Percentiles rank a stretch among this genome's conserved stretches.
These are phyloP conservation scores for Diplodia seriata DNA, from an alignment of 2,329 filamentous ascomycete species.

Conservation along the genomic window DNA sequence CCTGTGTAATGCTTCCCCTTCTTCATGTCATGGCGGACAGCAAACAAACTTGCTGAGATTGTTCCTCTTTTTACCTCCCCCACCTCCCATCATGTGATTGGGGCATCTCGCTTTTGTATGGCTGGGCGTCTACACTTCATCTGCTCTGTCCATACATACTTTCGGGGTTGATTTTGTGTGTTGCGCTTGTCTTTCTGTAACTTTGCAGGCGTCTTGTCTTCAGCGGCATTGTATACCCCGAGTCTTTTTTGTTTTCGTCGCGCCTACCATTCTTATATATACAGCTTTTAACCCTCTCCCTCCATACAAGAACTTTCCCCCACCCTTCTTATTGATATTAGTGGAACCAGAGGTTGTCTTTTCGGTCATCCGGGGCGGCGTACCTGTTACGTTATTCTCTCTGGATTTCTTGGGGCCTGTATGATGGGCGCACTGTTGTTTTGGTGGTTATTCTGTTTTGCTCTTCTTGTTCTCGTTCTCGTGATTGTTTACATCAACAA, in stretches of 20 bases:
- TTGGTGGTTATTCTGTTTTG: background rate
- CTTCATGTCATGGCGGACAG: conserved; percentile 8
- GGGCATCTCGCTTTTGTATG: background rate
- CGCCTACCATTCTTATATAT: conserved; percentile 7
- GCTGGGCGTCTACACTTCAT: background rate
- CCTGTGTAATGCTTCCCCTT: background rate
- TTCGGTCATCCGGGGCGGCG: background rate
- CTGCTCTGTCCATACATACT: conserved; percentile 25
- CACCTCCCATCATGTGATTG: background rate
- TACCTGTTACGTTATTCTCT: background rate
- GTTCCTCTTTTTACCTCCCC: background rate
- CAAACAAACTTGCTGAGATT: background rate
- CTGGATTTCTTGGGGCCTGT: background rate
- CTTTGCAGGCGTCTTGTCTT: conserved; percentile 10
- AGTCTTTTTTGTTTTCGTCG: conserved; percentile 13
- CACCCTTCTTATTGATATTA: too few species aligned
- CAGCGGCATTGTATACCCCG: conserved; percentile 34
- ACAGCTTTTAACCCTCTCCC: conserved; percentile 1
- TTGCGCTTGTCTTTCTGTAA: background rate
- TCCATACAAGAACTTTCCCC: background rate
- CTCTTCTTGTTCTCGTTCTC: too few species aligned
- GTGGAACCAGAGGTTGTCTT: conserved; percentile 10
- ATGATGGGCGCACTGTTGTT: background rate
- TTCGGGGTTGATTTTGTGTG: background rate
- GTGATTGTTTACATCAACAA: too few species aligned